Evolutionary conservation across 495 filamentous ascomycete species (phyloP), one percentile per base, ranked within the genome.

Genomic region (Penicillium parvum): DNA sequence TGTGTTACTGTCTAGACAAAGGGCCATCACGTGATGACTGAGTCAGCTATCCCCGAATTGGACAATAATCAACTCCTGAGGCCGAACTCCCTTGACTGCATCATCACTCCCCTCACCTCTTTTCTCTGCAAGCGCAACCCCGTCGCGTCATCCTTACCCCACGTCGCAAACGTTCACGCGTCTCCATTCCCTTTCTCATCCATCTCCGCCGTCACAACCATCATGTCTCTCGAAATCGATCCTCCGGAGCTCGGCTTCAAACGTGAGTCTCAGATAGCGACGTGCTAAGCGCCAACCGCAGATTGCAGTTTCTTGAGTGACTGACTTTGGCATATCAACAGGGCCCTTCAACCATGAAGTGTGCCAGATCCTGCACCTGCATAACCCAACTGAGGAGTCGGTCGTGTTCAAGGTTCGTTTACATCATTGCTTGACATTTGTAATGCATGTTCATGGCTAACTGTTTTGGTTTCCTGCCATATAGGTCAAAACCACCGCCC

Each of bases 401-500:
- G 75, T 98, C 43, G 92, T 90, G 11, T 98, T 98, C 79, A 98
- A 98, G 83, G 90, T 94, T 73, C 51, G 77, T 36, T 29, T 23
- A 30, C 33, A 25, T 15, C 16, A 32, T 18, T 40, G 22, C 27
- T 29, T 33, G 22, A 19, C 32, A 38, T 46, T 49, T 46, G 49
- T 50, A 27, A 47, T 46, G 32, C 47, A 38, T 21, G 32, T 28
- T 12, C 40, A 28, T 46, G 23, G 43, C 62, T 63, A 52, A 61
- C 37, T 19, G 17, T 21, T 7, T 10, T 20, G 22, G 25, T 45
- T 45, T 39, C 40, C 22, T 43, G 29, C 45, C 33, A 45, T 12
- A 21, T 53, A 96, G 90, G 92, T 98, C 61, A 98, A 98, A 81
- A 98, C 92, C 27, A 98, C 92, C 43, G 94, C 94, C 19, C 92